Evolutionary conservation across 441 rosid genomes (phyloP).

Genomic region (Adansonia rubrostipa): DNA sequence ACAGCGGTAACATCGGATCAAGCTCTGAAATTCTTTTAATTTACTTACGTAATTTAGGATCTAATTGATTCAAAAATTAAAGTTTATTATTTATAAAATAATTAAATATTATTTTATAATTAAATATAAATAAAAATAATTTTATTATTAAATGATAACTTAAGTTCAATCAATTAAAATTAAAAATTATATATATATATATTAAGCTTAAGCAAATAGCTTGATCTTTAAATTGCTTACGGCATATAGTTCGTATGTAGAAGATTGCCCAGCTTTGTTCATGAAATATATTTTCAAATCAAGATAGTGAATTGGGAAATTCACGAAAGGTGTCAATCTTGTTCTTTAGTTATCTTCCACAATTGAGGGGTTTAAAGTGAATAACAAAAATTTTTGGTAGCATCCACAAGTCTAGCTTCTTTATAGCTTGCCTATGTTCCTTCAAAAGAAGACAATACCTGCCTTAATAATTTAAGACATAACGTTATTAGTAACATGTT

Average conservation of each 20-base stretch:
- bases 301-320: constrained; percentile 61
- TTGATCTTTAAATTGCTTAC: constrained; percentile 58
- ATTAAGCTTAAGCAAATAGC: too few relatives aligned
- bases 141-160: too few relatives aligned
- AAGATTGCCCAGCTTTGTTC: constrained; percentile 51
- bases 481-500: neutral
- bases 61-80: too few relatives aligned
- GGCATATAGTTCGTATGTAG: constrained; percentile 61
- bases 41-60: too few relatives aligned
- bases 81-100: too few relatives aligned
- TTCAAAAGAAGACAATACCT: constrained; percentile 76
- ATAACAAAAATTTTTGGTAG: constrained; percentile 70
- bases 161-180: too few relatives aligned
- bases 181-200: too few relatives aligned
- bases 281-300: constrained; percentile 62
- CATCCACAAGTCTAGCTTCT: constrained; percentile 79
- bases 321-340: constrained; percentile 60
- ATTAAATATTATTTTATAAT: too few relatives aligned
- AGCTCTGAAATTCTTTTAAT: too few relatives aligned
- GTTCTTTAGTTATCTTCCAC: constrained; percentile 61
- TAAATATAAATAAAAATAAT: too few relatives aligned
- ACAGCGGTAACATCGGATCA: too few relatives aligned
- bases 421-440: constrained; percentile 72
- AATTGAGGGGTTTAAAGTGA: constrained; percentile 72
- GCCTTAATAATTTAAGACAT: constrained; percentile 23